Conservation (phyloP, 371 early-diverging fungal genomes). For the Conidiobolus incongruus region DNA sequence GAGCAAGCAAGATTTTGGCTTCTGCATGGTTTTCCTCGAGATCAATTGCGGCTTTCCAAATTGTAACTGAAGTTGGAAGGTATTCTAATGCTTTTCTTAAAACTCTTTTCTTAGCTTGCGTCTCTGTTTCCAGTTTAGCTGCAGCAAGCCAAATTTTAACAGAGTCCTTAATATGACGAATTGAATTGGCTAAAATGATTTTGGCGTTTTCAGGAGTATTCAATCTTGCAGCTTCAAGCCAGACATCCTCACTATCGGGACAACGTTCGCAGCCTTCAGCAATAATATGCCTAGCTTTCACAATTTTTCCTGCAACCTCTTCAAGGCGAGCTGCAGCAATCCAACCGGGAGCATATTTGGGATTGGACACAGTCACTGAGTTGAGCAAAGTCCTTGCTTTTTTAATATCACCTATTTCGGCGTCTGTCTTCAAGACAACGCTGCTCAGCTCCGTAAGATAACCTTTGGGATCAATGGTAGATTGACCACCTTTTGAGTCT, state of each 20-base stretch:
- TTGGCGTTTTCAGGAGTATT: slow-evolving; percentile 65
- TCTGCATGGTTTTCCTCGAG: slow-evolving; percentile 84
- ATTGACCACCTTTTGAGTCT: slow-evolving; percentile 47
- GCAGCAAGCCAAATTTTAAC: slow-evolving; percentile 87
- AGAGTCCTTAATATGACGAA: slow-evolving; percentile 69
- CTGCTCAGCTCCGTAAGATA: slow-evolving; percentile 83
- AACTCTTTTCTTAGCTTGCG: slow-evolving; percentile 50
- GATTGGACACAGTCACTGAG: slow-evolving; percentile 80
- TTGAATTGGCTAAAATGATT: slow-evolving; percentile 74
- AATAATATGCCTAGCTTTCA: slow-evolving; percentile 63
- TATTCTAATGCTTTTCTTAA: slow-evolving; percentile 85
- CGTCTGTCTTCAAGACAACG: slow-evolving; percentile 53
- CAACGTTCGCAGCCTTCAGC: slow-evolving; percentile 86
- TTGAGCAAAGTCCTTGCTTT: slow-evolving; percentile 71
- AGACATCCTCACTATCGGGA: slow-evolving; percentile 81
- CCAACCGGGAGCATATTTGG: slow-evolving; percentile 92
- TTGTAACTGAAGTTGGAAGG: slow-evolving; percentile 70
- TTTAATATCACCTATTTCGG: slow-evolving; percentile 83
- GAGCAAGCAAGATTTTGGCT: slow-evolving; percentile 68
- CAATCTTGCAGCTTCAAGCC: slow-evolving; percentile 87
- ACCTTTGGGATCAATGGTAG: slow-evolving; percentile 79
- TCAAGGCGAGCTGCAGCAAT: slow-evolving; percentile 93
- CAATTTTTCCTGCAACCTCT: slow-evolving; percentile 69
- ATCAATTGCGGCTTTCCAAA: slow-evolving; percentile 84
- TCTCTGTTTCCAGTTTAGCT: slow-evolving; percentile 56